These are phyloP conservation scores for Nephelium lappaceum DNA, from an alignment of 345 rosid species.

Conservation along the genomic window DNA sequence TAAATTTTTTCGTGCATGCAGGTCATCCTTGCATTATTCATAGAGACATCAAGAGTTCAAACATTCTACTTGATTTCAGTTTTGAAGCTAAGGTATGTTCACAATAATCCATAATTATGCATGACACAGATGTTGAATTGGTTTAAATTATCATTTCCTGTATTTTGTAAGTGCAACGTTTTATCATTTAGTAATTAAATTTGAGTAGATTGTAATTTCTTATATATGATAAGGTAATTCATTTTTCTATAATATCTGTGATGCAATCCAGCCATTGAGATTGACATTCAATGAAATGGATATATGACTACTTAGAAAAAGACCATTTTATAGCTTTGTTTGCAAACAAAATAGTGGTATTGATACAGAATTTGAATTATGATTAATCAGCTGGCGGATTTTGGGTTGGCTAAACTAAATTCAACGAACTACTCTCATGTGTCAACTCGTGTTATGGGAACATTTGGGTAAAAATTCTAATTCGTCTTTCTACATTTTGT, in stretches of 20 bases:
- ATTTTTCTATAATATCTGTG: no score
- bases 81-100: constrained; percentile 70
- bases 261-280: background rate
- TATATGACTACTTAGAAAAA: no score
- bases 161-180: no score
- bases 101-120: no score
- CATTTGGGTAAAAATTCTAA: constrained; percentile 65
- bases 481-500: background rate
- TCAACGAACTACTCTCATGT: constrained; percentile 76
- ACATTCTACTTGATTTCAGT: constrained; percentile 75
- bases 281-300: no score
- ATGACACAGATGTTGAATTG: no score
- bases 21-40: constrained; percentile 94
- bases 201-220: no score
- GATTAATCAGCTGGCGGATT: constrained; percentile 74
- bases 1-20: constrained; percentile 17
- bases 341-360: background rate
- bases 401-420: constrained; percentile 85
- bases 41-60: constrained; percentile 86
- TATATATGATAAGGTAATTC: no score
- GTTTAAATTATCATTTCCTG: no score
- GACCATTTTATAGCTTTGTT: background rate
- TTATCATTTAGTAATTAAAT: no score
- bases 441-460: constrained; percentile 97
- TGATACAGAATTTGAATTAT: background rate